Percentiles rank a stretch among this genome's conserved stretches.
Evolutionary conservation across 305 asterid genomes (phyloP).

Genomic region (Coffea humblotiana): DNA sequence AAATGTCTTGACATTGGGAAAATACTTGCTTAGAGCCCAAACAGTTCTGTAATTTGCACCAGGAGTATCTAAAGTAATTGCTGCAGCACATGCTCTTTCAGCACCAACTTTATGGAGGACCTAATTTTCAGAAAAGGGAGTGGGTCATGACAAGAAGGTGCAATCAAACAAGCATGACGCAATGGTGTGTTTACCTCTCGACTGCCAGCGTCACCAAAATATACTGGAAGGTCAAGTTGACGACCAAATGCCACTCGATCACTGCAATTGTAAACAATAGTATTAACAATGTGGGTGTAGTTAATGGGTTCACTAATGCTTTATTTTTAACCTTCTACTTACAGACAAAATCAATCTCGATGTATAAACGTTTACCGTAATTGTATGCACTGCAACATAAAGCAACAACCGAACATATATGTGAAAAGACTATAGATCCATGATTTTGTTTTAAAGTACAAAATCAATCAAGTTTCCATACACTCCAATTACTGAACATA

Average conservation of each 20-base stretch:
- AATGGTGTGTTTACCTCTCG: conserved; percentile 66
- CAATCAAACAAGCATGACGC: conserved; percentile 15
- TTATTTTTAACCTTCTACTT: background rate
- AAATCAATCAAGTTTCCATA: background rate
- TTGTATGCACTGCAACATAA: background rate
- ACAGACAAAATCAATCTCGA: background rate
- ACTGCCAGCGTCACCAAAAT: conserved; percentile 99
- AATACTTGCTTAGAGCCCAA: conserved; percentile 98
- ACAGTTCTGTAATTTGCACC: conserved; percentile 99
- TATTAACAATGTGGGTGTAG: conserved; percentile 20
- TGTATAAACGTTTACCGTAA: background rate
- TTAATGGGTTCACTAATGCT: background rate
- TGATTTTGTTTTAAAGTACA: background rate
- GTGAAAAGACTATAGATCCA: background rate
- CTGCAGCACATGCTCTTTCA: conserved; percentile 98
- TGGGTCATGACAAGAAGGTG: background rate
- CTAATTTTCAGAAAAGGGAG: conserved; percentile 36
- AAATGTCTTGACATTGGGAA: conserved; percentile 91
- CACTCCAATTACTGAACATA: background rate
- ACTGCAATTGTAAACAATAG: conserved; percentile 45
- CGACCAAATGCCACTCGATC: conserved; percentile 97
- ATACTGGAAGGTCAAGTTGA: conserved; percentile 98
- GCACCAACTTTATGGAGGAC: conserved; percentile 98
- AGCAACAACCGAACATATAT: background rate
- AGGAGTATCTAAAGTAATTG: conserved; percentile 93